These are phyloP conservation scores for Liquidambar formosana DNA, from an alignment of 164 flowering plant species.

Conservation along the genomic window DNA sequence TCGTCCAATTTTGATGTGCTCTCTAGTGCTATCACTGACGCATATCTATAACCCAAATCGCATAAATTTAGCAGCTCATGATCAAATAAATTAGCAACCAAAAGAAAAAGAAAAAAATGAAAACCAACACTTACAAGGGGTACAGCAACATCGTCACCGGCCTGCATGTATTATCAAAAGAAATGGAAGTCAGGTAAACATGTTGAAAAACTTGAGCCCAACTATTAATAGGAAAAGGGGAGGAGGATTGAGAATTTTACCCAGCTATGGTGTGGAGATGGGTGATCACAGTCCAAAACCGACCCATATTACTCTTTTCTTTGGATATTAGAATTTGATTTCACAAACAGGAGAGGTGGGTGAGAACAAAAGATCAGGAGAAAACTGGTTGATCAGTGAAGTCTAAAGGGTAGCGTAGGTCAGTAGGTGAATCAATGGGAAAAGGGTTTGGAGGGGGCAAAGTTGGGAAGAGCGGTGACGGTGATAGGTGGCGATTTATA, in stretches of 20 bases:
- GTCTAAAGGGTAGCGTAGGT: no score
- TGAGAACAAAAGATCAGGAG: no score
- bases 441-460: neutral
- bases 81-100: neutral
- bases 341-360: neutral
- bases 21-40: conserved; percentile 87
- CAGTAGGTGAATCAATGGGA: neutral
- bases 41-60: conserved; percentile 82
- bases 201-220: neutral
- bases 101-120: neutral
- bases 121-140: conserved; percentile 61
- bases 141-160: conserved; percentile 78
- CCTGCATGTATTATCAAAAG: conserved; percentile 40
- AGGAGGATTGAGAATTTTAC: no score
- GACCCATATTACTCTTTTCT: conserved; percentile 33
- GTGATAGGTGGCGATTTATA: conserved; percentile 1
- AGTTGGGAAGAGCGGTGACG: conserved; percentile 9
- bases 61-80: neutral
- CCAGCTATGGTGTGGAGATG: conserved; percentile 64
- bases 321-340: no score
- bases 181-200: neutral
- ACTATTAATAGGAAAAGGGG: no score
- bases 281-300: conserved; percentile 59
- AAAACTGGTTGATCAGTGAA: no score
- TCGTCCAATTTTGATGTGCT: conserved; percentile 81